Evolutionary conservation across 768 basidiomycete species (phyloP).

Genomic region (Xerocomellus intermedius): DNA sequence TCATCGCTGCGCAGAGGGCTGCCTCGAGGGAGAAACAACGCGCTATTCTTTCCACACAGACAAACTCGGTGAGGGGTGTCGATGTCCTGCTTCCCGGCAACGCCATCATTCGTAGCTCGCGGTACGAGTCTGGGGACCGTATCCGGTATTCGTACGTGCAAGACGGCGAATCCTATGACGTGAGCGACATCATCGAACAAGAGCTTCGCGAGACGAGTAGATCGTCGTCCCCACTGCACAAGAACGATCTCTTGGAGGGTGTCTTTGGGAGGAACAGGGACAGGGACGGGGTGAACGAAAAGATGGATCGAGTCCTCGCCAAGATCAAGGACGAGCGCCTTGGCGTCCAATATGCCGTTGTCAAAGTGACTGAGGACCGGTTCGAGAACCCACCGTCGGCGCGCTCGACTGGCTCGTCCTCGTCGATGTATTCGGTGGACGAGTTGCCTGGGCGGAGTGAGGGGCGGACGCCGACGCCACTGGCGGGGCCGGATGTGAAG

Average conservation of each 20-base stretch:
- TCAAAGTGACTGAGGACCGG: slow-evolving; percentile 7
- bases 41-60: slow-evolving; percentile 80
- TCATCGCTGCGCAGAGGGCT: slow-evolving; percentile 91
- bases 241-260: slow-evolving; percentile 67
- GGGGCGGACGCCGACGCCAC: slow-evolving; percentile 33
- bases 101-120: slow-evolving; percentile 79
- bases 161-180: slow-evolving; percentile 90
- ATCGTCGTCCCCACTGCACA: slow-evolving; percentile 24
- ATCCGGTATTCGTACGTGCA: slow-evolving; percentile 95
- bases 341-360: slow-evolving; percentile 28
- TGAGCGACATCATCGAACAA: slow-evolving; percentile 89
- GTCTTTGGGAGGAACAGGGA: slow-evolving; percentile 59
- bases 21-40: slow-evolving; percentile 82
- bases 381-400: slow-evolving; percentile 29
- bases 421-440: slow-evolving; percentile 61
- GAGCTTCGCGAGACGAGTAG: slow-evolving; percentile 65
- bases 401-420: slow-evolving; percentile 31
- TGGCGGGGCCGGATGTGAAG: slow-evolving; percentile 14
- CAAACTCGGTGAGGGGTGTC: slow-evolving; percentile 82
- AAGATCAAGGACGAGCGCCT: slow-evolving; percentile 69
- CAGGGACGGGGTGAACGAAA: slow-evolving; percentile 62
- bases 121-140: slow-evolving; percentile 64
- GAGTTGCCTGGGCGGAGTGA: slow-evolving; percentile 26
- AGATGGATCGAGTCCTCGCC: slow-evolving; percentile 69
- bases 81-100: slow-evolving; percentile 87